Evolutionary conservation across 2,329 filamentous ascomycete genomes (phyloP), one percentile per base, ranked within the genome.

Genomic region (Septoria petroselini): DNA sequence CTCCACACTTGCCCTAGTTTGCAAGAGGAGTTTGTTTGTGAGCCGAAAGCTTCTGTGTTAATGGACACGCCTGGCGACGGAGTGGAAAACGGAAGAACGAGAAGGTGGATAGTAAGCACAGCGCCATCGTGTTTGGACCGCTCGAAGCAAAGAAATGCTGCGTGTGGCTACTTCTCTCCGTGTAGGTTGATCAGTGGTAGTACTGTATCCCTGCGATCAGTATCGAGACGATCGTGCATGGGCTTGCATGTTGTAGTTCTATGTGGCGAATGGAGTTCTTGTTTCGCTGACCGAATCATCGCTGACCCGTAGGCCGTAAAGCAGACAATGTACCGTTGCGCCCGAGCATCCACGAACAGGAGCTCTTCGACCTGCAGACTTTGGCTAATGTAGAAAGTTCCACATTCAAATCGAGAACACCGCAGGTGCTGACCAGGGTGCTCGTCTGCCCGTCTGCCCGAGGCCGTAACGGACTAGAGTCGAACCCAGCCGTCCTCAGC

Each of bases 271-370:
- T n/a, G 42, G 31, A 35, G 27, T 37, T 21, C 34, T n/a, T 17
- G 35, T 34, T 47, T 47, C 43, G 43, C 43, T 39, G 14, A 30
- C 43, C 43, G 43, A 47, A 47, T 39, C 12, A n/a, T 31, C 35
- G 43, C 23, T 19, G 17, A 7, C 35, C 35, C 15, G 15, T 17
- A 38, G 6, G 9, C 35, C 15, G 35, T 12, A 8, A 11, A 12
- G 15, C 17, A 38, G 35, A n/a, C 7, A 4, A 21, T 18, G 21
- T 38, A 35, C 34, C 8, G 7, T 19, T 19, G 34, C 30, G 34
- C 11, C 17, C 11, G 21, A 18, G 9, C 18, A 15, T 11, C 14
- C 17, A 18, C 15, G 2, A 3, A 18, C 14, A 12, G 6, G 14
- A 12, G 7, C 17, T 38, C 5, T 6, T 17, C 12, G 34, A 4